phyloP scores from a whole-genome alignment of 1,284 basidiomycete genomes.

The Megacollybia platyphylla region DNA sequence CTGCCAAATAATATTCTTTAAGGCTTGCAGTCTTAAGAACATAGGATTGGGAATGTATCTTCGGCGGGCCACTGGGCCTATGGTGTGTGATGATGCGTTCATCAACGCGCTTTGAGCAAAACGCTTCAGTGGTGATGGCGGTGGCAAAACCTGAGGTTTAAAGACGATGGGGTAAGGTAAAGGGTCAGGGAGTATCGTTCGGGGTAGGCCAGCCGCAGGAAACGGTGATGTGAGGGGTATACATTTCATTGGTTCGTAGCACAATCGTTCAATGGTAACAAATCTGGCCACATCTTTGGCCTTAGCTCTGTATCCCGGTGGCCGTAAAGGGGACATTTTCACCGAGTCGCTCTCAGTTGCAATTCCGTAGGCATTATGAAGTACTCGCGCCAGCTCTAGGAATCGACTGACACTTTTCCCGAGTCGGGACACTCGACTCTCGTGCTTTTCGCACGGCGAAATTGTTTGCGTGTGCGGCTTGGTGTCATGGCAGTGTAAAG shows the following conservation, averaged over 20 bases:
- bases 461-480: constrained; percentile 1
- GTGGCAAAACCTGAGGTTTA: constrained; percentile 18
- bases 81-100: constrained; percentile 9
- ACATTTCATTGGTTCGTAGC: constrained; percentile 8
- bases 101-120: constrained; percentile 12
- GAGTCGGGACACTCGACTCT: constrained; percentile 17
- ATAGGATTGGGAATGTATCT: constrained; percentile 49
- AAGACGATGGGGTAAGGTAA: constrained; percentile 22
- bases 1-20: constrained; percentile 35
- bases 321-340: constrained; percentile 12
- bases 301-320: constrained; percentile 31
- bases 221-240: constrained; percentile 16
- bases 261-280: neutral
- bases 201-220: constrained; percentile 10
- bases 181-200: constrained; percentile 20
- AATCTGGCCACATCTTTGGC: constrained; percentile 17
- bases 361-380: constrained; percentile 42
- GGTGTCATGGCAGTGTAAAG: constrained; percentile 3
- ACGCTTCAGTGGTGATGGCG: constrained; percentile 20
- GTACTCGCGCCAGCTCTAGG: constrained; percentile 37
- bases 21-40: constrained; percentile 39
- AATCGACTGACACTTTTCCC: constrained; percentile 31
- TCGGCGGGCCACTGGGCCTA: constrained; percentile 18
- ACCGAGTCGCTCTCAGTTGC: constrained; percentile 23
- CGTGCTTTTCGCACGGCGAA: neutral